phyloP scores from a whole-genome alignment of 176 grass and related monocot species.

The Eremochloa ophiuroides region DNA sequence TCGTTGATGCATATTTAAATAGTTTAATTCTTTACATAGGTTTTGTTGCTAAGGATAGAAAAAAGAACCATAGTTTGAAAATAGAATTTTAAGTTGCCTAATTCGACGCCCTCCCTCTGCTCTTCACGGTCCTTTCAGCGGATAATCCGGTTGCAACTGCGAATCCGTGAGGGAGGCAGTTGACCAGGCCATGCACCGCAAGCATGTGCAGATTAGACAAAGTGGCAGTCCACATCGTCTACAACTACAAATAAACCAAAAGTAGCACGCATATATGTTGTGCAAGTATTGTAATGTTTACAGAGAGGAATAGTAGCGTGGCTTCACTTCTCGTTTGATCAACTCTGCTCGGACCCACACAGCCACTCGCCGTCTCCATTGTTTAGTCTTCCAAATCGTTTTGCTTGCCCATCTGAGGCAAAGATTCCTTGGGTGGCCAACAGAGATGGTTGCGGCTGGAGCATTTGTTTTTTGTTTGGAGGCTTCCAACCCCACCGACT shows the following conservation, averaged over 20 bases:
- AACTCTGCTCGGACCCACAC: neutral
- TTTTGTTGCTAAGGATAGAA: too few relatives aligned
- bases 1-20: too few relatives aligned
- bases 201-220: slow-evolving; percentile 38
- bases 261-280: neutral
- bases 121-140: too few relatives aligned
- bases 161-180: neutral
- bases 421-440: slow-evolving; percentile 30
- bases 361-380: neutral
- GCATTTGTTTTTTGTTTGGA: neutral
- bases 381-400: neutral
- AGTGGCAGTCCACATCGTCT: neutral
- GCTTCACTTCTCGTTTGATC: neutral
- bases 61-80: too few relatives aligned
- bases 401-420: slow-evolving; percentile 43
- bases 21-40: too few relatives aligned
- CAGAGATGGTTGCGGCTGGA: neutral
- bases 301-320: neutral
- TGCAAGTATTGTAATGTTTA: neutral
- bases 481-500: slow-evolving; percentile 38
- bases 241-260: neutral
- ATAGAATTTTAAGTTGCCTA: too few relatives aligned
- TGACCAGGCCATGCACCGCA: neutral
- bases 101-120: too few relatives aligned
- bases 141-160: neutral